Evolutionary conservation across 495 filamentous ascomycete species (phyloP).

Genomic region (Xylaria acuta): DNA sequence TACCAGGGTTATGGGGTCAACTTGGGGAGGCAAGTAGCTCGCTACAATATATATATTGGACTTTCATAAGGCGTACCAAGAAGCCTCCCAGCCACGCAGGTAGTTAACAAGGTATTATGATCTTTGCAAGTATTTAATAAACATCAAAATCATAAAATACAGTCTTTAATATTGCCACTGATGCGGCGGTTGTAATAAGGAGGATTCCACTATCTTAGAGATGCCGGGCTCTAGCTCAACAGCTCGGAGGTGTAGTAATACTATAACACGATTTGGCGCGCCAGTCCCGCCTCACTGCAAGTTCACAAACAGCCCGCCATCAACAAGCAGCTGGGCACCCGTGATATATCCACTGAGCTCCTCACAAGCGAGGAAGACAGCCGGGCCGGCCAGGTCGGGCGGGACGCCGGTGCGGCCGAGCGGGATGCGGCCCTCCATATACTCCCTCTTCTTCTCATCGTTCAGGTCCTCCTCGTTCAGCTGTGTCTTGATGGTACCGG

Average conservation of each 20-base stretch:
- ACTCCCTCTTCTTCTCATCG: constrained; percentile 71
- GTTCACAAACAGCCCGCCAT: constrained; percentile 75
- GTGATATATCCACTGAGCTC: constrained; percentile 80
- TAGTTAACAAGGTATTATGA: not conserved
- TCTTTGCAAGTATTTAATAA: not conserved
- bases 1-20: too few species aligned
- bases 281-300: constrained; percentile 48
- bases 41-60: too few species aligned
- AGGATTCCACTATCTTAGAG: not conserved
- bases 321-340: constrained; percentile 83
- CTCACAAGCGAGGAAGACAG: constrained; percentile 85
- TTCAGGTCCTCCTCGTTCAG: constrained; percentile 83
- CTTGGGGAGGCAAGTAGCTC: too few species aligned
- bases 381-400: constrained; percentile 77
- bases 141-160: not conserved
- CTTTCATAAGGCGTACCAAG: too few species aligned
- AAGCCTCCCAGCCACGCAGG: too few species aligned
- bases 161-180: not conserved
- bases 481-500: constrained; percentile 86
- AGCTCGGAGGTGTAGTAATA: not conserved
- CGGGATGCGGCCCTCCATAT: constrained; percentile 87
- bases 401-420: constrained; percentile 74
- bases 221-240: not conserved
- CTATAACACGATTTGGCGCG: not conserved
- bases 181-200: not conserved